Evolutionary conservation across 495 filamentous ascomycete genomes (phyloP).

Genomic region (Mytilinidion resinicola): DNA sequence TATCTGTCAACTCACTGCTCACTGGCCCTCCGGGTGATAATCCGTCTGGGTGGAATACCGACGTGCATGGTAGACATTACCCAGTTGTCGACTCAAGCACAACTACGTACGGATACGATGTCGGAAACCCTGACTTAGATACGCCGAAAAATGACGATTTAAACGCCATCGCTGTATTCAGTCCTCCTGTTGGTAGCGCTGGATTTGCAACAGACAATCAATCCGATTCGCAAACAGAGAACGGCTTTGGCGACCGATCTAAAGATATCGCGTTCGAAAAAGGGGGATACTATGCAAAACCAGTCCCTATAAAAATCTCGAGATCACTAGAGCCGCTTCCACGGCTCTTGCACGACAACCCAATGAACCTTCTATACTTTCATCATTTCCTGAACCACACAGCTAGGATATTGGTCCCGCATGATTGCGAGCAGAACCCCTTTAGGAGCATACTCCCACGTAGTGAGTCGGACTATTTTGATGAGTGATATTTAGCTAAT

Average conservation of each 20-base stretch:
- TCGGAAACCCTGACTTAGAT: conserved; percentile 62
- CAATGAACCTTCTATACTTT: conserved; percentile 70
- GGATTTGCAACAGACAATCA: conserved; percentile 40
- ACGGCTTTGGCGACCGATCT: conserved; percentile 14
- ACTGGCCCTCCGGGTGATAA: conserved; percentile 26
- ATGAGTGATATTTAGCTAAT: conserved; percentile 11
- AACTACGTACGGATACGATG: conserved; percentile 57
- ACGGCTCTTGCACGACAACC: conserved; percentile 54
- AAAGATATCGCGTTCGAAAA: conserved; percentile 47
- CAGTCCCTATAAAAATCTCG: conserved; percentile 63
- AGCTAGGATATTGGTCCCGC: conserved; percentile 64
- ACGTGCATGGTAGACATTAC: conserved; percentile 22
- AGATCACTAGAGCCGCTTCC: conserved; percentile 57
- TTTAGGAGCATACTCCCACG: conserved; percentile 64
- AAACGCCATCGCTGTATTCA: conserved; percentile 46
- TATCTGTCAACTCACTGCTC: conserved; percentile 37
- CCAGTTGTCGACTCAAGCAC: conserved; percentile 21
- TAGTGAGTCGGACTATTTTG: conserved; percentile 43
- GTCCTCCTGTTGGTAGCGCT: conserved; percentile 39
- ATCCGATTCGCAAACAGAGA: not conserved
- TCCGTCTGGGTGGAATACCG: conserved; percentile 3
- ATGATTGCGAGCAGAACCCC: conserved; percentile 69
- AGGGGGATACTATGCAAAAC: conserved; percentile 62
- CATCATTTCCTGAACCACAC: conserved; percentile 82
- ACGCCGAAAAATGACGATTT: conserved; percentile 61